These are phyloP conservation scores for Buxus sempervirens DNA, from an alignment of 164 flowering plant species.

Conservation along the genomic window DNA sequence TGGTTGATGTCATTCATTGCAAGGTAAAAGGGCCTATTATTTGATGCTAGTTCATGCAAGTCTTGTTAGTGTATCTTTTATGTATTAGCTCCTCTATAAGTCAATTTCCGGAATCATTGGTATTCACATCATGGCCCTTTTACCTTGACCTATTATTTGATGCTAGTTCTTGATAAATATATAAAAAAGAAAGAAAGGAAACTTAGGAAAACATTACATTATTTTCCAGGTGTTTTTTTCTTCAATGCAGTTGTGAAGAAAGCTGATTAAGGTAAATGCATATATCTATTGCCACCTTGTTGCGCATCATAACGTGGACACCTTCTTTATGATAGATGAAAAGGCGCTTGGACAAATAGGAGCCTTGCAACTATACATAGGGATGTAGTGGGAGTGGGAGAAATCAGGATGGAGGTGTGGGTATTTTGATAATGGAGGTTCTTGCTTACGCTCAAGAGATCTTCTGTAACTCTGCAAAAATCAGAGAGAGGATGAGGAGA, in stretches of 20 bases:
- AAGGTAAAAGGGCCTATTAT: no score
- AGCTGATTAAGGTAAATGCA: conserved; percentile 55
- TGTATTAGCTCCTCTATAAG: neutral
- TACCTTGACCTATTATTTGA: neutral
- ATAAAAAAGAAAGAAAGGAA: neutral
- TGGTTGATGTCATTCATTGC: no score
- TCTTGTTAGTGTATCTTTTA: neutral
- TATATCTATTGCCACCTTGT: conserved; percentile 47
- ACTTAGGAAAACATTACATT: conserved; percentile 8
- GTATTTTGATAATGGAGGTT: conserved; percentile 64
- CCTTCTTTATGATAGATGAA: conserved; percentile 96
- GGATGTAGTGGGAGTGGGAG: conserved; percentile 88
- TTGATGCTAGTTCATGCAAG: no score
- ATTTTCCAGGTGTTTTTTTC: conserved; percentile 24
- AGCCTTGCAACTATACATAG: conserved; percentile 93
- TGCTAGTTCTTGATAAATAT: neutral
- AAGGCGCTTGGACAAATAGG: conserved; percentile 90
- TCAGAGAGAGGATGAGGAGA: conserved; percentile 64
- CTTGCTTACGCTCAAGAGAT: conserved; percentile 62
- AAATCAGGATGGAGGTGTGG: conserved; percentile 61
- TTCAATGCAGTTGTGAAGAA: conserved; percentile 32
- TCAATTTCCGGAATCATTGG: neutral
- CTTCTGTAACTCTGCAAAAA: conserved; percentile 52
- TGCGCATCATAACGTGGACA: conserved; percentile 63
- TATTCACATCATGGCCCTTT: neutral